Conservation (phyloP, 352 stramenopile species). For the Phytophthora cryptogea region DNA sequence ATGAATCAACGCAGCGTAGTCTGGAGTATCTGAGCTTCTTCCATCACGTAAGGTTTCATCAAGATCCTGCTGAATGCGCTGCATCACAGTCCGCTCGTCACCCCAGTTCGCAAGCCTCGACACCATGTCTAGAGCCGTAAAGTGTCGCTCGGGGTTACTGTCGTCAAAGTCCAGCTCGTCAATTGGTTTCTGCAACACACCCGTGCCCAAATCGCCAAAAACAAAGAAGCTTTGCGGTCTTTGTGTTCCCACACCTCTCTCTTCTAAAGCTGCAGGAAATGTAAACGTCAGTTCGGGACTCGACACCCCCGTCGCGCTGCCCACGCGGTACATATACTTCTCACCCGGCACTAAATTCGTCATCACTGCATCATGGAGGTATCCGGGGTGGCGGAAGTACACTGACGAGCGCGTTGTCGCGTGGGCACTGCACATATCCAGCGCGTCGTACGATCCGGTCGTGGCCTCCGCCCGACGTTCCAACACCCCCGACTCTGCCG, state of each 20-base stretch:
- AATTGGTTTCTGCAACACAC: slow-evolving; percentile 24
- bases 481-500: slow-evolving; percentile 7
- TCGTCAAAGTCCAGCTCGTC: slow-evolving; percentile 30
- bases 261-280: slow-evolving; percentile 25
- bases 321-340: slow-evolving; percentile 37
- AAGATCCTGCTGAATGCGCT: slow-evolving; percentile 32
- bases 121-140: slow-evolving; percentile 26
- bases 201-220: slow-evolving; percentile 65
- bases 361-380: slow-evolving; percentile 42
- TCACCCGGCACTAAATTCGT: slow-evolving; percentile 27
- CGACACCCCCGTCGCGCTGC: slow-evolving; percentile 25
- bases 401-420: slow-evolving; percentile 25
- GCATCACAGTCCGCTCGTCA: slow-evolving; percentile 36
- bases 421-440: slow-evolving; percentile 31
- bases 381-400: slow-evolving; percentile 34
- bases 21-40: slow-evolving; percentile 26
- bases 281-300: slow-evolving; percentile 36
- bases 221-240: slow-evolving; percentile 62
- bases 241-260: slow-evolving; percentile 1
- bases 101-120: slow-evolving; percentile 29
- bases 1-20: slow-evolving; percentile 72
- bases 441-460: slow-evolving; percentile 24
- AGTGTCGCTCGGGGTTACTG: slow-evolving; percentile 25
- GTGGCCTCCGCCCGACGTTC: slow-evolving; percentile 17
- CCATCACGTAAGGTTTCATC: slow-evolving; percentile 13